A percentile compares a stretch with the other conserved stretches of the same genome.
phyloP scores from a whole-genome alignment of 176 grass and related monocot species.

The Cymbopogon citratus region DNA sequence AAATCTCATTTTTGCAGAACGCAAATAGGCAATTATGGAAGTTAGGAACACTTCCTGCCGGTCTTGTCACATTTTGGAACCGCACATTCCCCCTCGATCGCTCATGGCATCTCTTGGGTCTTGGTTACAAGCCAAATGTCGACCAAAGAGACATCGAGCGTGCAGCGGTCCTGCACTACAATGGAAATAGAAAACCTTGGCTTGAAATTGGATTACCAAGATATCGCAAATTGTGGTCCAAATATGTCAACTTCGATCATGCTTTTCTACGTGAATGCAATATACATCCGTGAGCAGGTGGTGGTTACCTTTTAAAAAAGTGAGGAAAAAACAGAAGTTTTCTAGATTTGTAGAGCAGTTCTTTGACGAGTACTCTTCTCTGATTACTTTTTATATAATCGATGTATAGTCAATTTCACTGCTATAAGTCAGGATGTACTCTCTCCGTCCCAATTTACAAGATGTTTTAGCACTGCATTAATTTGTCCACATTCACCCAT shows the following conservation, averaged over 20 bases:
- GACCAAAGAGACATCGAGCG: constrained; percentile 45
- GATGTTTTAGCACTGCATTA: too few species aligned
- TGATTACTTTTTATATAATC: neutral
- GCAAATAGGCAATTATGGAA: constrained; percentile 59
- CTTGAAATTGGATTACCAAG: constrained; percentile 62
- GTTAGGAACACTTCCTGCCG: constrained; percentile 65
- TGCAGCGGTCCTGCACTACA: constrained; percentile 73
- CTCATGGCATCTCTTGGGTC: constrained; percentile 71
- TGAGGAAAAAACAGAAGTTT: neutral
- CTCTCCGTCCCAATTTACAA: too few species aligned
- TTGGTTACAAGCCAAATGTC: constrained; percentile 66
- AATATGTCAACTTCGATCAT: constrained; percentile 54
- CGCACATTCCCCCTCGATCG: constrained; percentile 49
- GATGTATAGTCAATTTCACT: neutral
- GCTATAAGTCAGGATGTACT: neutral
- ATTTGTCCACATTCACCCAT: too few species aligned
- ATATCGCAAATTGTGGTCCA: constrained; percentile 76
- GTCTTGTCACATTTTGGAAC: constrained; percentile 79
- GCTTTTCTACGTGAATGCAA: constrained; percentile 59
- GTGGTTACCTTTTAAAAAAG: neutral
- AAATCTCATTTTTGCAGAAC: constrained; percentile 42
- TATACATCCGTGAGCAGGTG: constrained; percentile 44
- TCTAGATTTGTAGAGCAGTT: constrained; percentile 10
- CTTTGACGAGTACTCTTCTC: neutral
- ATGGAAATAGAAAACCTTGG: constrained; percentile 87